Base-by-base conservation (phyloP, 75 land plant genomes). In the Cryptomeria japonica region DNA sequence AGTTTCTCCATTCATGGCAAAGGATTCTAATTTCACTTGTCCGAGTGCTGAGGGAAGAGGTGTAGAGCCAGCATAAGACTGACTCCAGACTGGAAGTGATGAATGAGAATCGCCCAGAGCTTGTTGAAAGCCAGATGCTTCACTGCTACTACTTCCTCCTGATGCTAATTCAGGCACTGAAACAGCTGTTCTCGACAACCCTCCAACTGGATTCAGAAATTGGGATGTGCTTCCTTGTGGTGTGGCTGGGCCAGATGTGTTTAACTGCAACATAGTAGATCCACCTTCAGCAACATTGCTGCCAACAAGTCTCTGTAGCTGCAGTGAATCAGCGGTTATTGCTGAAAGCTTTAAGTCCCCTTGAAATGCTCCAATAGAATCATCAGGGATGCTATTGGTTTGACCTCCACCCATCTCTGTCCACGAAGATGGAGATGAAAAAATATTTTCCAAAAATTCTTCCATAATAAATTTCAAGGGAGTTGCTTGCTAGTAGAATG, bases 21-120 rank as follows among this genome's bases (percentile, higher is more conserved):
- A 86, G 42, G 56, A 55, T 49, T 91, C 89, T 1, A 85, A 36
- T 32, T 90, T 92, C n/a, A 83, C 91, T 58, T 93, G 95, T 7
- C 86, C 87, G 14, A 85, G 64, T 25, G 61, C 70, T 80, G 79
- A 36, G 47, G 88, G 87, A 68, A 85, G 86, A 75, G 87, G 36
- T 0, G 90, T 41, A 14, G 83, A 83, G 36, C 84, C 85, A 15
- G 86, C 83, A 86, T 88, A 93, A 56, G 92, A 73, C 64, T 91
- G 84, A 47, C 90, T 75, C 93, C 93, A 89, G 37, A 80, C 70
- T 34, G 88, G 87, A 32, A 91, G 78, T 38, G 85, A 51, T 9
- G 86, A 84, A 47, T 86, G 36, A 42, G 85, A 51, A 75, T 88
- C 80, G 36, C 80, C 89, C 15, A 85, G 41, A 15, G 82, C 55